Percentiles rank a stretch among this genome's conserved stretches.
Evolutionary conservation across 1,139 yeast species (phyloP).

Genomic region (Spencermartinsiella ligniputridi): DNA sequence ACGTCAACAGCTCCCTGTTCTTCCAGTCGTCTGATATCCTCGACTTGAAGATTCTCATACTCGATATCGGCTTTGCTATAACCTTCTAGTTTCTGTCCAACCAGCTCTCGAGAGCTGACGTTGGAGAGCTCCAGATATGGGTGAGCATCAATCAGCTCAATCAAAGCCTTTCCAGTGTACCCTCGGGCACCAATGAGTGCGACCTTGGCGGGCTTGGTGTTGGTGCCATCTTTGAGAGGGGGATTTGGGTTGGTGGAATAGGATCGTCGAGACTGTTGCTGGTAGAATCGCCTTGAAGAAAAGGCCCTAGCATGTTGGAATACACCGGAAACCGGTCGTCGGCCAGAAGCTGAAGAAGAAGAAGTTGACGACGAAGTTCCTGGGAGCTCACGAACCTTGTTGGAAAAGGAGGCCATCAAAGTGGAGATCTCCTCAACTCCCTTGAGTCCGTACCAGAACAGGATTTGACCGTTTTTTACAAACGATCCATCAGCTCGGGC

Average conservation of each 20-base stretch:
- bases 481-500: slow-evolving; percentile 92
- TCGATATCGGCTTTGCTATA: slow-evolving; percentile 75
- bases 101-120: slow-evolving; percentile 92
- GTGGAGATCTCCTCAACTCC: slow-evolving; percentile 58
- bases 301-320: slow-evolving; percentile 28
- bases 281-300: slow-evolving; percentile 27
- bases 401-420: slow-evolving; percentile 57
- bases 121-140: slow-evolving; percentile 84
- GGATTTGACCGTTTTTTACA: slow-evolving; percentile 78
- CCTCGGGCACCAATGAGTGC: slow-evolving; percentile 99
- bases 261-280: slow-evolving; percentile 8
- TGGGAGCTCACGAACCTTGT: slow-evolving; percentile 18
- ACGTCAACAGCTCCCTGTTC: slow-evolving; percentile 75
- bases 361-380: slow-evolving; percentile 28
- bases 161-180: slow-evolving; percentile 90
- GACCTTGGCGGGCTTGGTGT: slow-evolving; percentile 59
- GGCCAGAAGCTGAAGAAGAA: slow-evolving; percentile 36
- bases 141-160: slow-evolving; percentile 79
- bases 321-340: slow-evolving; percentile 15
- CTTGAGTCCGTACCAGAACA: slow-evolving; percentile 91
- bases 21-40: slow-evolving; percentile 78
- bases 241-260: slow-evolving; percentile 62
- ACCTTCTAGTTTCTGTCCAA: slow-evolving; percentile 81
- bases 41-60: slow-evolving; percentile 82
- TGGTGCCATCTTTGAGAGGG: slow-evolving; percentile 59